Evolutionary conservation across 305 asterid genomes (phyloP), one percentile per base, ranked within the genome.

Genomic region (Solanum hybrid): DNA sequence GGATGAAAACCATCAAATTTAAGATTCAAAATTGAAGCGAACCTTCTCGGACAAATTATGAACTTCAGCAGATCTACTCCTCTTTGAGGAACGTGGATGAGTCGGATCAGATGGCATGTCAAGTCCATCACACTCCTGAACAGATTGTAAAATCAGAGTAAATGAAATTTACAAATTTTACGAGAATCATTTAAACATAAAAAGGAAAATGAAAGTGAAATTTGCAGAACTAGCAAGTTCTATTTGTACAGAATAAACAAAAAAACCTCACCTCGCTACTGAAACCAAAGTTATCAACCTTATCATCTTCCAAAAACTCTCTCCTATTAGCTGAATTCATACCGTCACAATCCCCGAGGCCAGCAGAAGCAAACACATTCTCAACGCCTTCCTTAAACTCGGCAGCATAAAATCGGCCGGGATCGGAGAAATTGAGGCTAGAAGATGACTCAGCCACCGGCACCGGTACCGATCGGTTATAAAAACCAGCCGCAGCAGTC

Each of bases 21-120:
- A 79, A 88, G 81, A 86, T 16, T 81, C 56, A 16, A 80, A 60
- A 86, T 32, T 10, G 89, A 84, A 51, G 56, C 90, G 81, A 89
- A 96, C 99, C 99, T 98, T 98, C 91, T 98, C 99, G 5, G 99
- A 96, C 92, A 96, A 86, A 92, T 96, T 96, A 91, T 98, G 99
- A 88, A 96, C 94, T 89, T 96, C 99, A 3, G 98, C 97, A 76
- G 99, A 98, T 92, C 99, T 94, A 91, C 95, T 95, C 91, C 99
- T 94, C 96, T 96, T 96, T 1, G 97, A 96, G 32, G 97, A 96
- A 60, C 96, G 98, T 6, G 93, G 89, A 80, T 91, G 93, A 88
- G 75, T 90, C 69, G 89, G 91, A 92, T 94, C 92, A 4, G 11
- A 81, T 71, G 88, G 92, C 42, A 85, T 85, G 51, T 94, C 97